Base-by-base conservation (phyloP, 148 eudicot genomes). In the Oxyria digyna region DNA sequence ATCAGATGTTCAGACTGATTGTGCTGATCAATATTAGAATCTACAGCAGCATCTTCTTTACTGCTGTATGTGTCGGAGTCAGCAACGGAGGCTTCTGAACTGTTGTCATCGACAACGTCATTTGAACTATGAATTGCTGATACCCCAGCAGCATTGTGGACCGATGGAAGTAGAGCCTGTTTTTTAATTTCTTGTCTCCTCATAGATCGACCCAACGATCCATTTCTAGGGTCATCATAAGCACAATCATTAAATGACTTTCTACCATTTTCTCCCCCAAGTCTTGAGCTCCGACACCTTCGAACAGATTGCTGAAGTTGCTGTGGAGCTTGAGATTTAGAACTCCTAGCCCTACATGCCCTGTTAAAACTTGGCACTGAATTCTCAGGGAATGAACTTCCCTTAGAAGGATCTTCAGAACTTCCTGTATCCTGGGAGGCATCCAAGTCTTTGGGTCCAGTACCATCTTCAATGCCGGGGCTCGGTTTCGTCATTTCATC, bases 271-370 rank as follows among this genome's bases (percentile, higher is more conserved):
- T 81, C 82, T 42, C 59, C 73, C 46, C 59, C 73, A 59, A 77
- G 77, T 49, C 80, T 74, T 43, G 87, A 83, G 76, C 85, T 84
- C 80, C 91, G 86, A 24, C 88, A 80, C 79, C 83, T 79, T 69
- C 83, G 26, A 20, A 21, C 75, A 52, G 80, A 72, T 8, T 42
- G 74, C 72, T 71, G 70, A 37, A 79, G 82, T 49, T 49, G 27
- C 24, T 49, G 57, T 49, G 57, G 26, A 20, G 57, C 26, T 62
- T 76, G 81, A 35, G 81, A 72, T 29, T 81, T 81, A 67, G 69
- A 64, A 69, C 81, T 83, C 72, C 82, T 77, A 21, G 69, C 81
- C 64, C 74, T 81, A 76, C 81, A 81, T 18, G 78, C 65, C 15
- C 71, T 81, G 23, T 14, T 69, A 49, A 49, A 49, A 32, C 54